phyloP scores from a whole-genome alignment of 108 stramenopile species.

The Discostella pseudostelligera region DNA sequence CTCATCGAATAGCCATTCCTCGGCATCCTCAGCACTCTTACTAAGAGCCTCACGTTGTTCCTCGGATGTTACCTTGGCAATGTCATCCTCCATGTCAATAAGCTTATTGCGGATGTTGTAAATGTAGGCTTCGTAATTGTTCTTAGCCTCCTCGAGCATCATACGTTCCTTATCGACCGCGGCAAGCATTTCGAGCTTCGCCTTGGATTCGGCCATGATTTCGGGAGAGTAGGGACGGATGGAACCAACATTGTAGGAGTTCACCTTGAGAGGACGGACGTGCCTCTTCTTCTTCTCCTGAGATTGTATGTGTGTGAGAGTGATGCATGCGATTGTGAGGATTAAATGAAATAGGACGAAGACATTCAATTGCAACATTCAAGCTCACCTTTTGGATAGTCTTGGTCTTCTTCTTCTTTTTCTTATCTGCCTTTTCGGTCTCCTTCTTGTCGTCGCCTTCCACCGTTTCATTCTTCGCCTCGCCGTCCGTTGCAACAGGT shows the following conservation, averaged over 20 bases:
- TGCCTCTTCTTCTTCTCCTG: slow-evolving; percentile 84
- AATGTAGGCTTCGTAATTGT: slow-evolving; percentile 93
- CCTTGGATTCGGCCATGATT: slow-evolving; percentile 77
- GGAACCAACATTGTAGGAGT: slow-evolving; percentile 54
- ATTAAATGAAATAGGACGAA: neutral
- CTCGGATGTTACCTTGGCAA: slow-evolving; percentile 86
- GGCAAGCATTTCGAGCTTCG: slow-evolving; percentile 75
- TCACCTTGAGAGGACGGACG: slow-evolving; percentile 60
- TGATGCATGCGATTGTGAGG: neutral
- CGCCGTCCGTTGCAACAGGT: slow-evolving; percentile 33
- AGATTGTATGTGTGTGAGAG: slow-evolving; percentile 17
- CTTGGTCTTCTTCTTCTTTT: slow-evolving; percentile 79
- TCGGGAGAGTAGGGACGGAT: slow-evolving; percentile 66
- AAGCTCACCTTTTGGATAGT: slow-evolving; percentile 68
- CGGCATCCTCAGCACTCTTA: slow-evolving; percentile 71
- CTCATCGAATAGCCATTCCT: slow-evolving; percentile 98
- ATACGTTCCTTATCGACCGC: slow-evolving; percentile 85
- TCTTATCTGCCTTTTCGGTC: slow-evolving; percentile 27
- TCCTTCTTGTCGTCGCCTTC: slow-evolving; percentile 46
- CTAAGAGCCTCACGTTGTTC: slow-evolving; percentile 89
- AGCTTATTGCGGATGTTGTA: slow-evolving; percentile 87
- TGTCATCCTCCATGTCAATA: slow-evolving; percentile 72
- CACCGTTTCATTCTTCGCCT: slow-evolving; percentile 24
- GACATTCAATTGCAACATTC: no score
- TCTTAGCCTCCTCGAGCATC: slow-evolving; percentile 89